A percentile compares a stretch with the other conserved stretches of the same genome.
Evolutionary conservation across 345 rosid species (phyloP).

Genomic region (Camelina neglecta): DNA sequence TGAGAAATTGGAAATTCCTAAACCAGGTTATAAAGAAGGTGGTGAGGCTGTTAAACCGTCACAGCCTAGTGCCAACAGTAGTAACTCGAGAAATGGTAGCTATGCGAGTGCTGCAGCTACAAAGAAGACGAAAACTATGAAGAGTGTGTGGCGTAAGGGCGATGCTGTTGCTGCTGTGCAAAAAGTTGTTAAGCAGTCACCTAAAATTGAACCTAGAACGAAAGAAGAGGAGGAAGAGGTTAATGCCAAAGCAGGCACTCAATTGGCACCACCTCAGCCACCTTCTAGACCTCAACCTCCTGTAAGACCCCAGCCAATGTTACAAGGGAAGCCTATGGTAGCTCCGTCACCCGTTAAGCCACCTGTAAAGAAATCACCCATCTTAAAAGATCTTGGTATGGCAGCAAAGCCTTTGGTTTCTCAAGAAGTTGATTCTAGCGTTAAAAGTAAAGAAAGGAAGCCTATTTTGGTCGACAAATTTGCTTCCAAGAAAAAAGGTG

Average conservation of each 20-base stretch:
- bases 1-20: slow-evolving; percentile 71
- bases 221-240: slow-evolving; percentile 45
- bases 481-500: slow-evolving; percentile 73
- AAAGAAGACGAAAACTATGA: slow-evolving; percentile 65
- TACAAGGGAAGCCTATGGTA: slow-evolving; percentile 74
- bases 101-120: slow-evolving; percentile 40
- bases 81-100: slow-evolving; percentile 45
- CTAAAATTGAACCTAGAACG: slow-evolving; percentile 47
- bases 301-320: slow-evolving; percentile 67
- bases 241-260: slow-evolving; percentile 48
- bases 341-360: slow-evolving; percentile 60
- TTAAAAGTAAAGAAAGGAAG: slow-evolving; percentile 68
- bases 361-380: slow-evolving; percentile 58
- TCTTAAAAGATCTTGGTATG: slow-evolving; percentile 84
- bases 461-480: slow-evolving; percentile 94
- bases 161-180: slow-evolving; percentile 66
- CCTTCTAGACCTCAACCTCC: slow-evolving; percentile 64
- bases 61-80: slow-evolving; percentile 40
- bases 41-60: slow-evolving; percentile 44
- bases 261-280: slow-evolving; percentile 56
- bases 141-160: slow-evolving; percentile 98
- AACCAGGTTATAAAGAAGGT: slow-evolving; percentile 44
- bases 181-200: slow-evolving; percentile 65
- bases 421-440: slow-evolving; percentile 51
- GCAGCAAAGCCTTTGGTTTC: slow-evolving; percentile 49